Evolutionary conservation across 345 rosid genomes (phyloP), one percentile per base, ranked within the genome.

Genomic region (Rhodamnia argentea): DNA sequence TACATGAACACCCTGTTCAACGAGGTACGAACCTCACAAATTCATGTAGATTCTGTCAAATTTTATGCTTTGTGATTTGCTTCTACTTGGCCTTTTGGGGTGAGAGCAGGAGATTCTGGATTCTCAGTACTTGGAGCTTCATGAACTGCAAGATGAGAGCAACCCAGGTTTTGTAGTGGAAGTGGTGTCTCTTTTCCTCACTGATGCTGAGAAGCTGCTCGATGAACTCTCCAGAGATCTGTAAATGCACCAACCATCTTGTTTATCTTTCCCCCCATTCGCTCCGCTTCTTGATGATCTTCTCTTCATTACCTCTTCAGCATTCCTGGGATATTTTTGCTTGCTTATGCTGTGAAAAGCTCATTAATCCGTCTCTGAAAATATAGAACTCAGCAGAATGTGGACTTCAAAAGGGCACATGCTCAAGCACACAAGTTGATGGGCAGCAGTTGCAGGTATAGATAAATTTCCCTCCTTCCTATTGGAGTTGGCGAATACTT

Each of bases 401-500:
- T 95, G 62, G 97, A 97, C 91, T 95, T 97, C 94, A 94, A 92
- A 90, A 92, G 86, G 87, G 94, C 95, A 85, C 98, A 96, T 88
- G 92, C 96, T 2, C 92, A 93, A 93, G 98, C 94, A 74, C 98
- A 95, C 90, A 98, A 95, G 90, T 91, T 95, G 87, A 96, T 95
- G 92, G 99, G 99, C 87, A 95, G 99, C 91, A 97, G 99, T 87
- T 94, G 98, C 86, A 97, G 99, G 98, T 97, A 88, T 82, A 10
- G 5, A 18, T 51, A 40, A 12, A 42, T 10, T 16, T 82, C 55
- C 55, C 37, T 24, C 10, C 51, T 22, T 29, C n/a, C n/a, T n/a
- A n/a, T n/a, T n/a, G n/a, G n/a, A n/a, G n/a, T n/a, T n/a, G n/a
- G n/a, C n/a, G n/a, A n/a, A n/a, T n/a, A n/a, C n/a, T n/a, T n/a